Conservation (phyloP, 345 rosid genomes). For the Viola odorata region DNA sequence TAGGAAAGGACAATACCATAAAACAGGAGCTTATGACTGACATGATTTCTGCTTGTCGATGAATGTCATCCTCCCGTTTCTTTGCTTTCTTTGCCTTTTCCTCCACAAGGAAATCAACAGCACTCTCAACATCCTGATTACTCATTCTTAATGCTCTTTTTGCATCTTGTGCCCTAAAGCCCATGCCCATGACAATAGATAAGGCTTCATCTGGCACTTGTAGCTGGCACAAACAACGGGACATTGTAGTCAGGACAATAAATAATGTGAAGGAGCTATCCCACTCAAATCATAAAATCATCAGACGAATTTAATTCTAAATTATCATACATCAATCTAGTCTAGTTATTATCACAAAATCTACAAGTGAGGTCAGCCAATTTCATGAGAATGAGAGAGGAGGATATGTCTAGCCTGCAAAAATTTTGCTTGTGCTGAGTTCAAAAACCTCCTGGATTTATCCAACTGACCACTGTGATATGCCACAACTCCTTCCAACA, state of each 20-base stretch:
- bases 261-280: neutral
- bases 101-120: slow-evolving; percentile 71
- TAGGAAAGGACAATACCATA: no score
- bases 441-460: slow-evolving; percentile 49
- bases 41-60: slow-evolving; percentile 53
- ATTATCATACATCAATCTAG: no score
- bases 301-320: no score
- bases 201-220: slow-evolving; percentile 76
- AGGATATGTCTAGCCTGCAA: slow-evolving; percentile 44
- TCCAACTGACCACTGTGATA: slow-evolving; percentile 75
- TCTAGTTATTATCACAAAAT: no score
- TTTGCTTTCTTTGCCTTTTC: slow-evolving; percentile 55
- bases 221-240: slow-evolving; percentile 44
- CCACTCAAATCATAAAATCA: no score
- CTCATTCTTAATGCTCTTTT: slow-evolving; percentile 76
- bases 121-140: slow-evolving; percentile 67
- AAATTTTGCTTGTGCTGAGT: slow-evolving; percentile 71
- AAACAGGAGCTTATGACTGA: no score
- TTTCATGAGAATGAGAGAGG: neutral
- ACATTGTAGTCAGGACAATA: neutral
- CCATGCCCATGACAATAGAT: slow-evolving; percentile 78
- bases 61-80: slow-evolving; percentile 46
- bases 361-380: no score
- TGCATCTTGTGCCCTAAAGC: slow-evolving; percentile 68
- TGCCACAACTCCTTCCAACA: slow-evolving; percentile 92